Conservation (phyloP, 1,139 yeast species). For the Pneumocystis canis region DNA sequence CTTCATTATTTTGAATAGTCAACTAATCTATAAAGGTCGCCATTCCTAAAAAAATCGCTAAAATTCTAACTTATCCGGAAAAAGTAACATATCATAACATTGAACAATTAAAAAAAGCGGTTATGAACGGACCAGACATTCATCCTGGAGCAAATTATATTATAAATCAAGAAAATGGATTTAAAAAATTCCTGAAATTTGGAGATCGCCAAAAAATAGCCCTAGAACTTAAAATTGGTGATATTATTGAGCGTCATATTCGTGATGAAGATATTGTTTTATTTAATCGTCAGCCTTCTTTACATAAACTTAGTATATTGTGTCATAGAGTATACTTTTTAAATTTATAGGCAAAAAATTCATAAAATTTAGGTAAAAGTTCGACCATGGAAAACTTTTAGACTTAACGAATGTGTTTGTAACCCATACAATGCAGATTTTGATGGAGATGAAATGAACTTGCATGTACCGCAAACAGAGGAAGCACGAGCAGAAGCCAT, state of each 20-base stretch:
- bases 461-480: slow-evolving; percentile 97
- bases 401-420: slow-evolving; percentile 97
- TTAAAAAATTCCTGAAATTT: slow-evolving; percentile 75
- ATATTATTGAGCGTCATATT: slow-evolving; percentile 90
- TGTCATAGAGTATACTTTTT: slow-evolving; percentile 39
- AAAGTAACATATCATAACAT: slow-evolving; percentile 79
- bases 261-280: slow-evolving; percentile 94
- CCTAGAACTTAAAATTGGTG: slow-evolving; percentile 64
- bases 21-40: slow-evolving; percentile 51
- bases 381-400: slow-evolving; percentile 95
- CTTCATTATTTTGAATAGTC: neutral
- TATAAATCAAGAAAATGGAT: slow-evolving; percentile 65
- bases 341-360: neutral
- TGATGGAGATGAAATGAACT: slow-evolving; percentile 98
- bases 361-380: slow-evolving; percentile 53
- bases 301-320: slow-evolving; percentile 84
- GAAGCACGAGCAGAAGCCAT: slow-evolving; percentile 98
- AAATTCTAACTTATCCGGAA: slow-evolving; percentile 90
- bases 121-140: slow-evolving; percentile 69
- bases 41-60: slow-evolving; percentile 93
- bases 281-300: slow-evolving; percentile 94
- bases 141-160: slow-evolving; percentile 97
- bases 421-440: slow-evolving; percentile 99
- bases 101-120: slow-evolving; percentile 55
- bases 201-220: slow-evolving; percentile 78